Evolutionary conservation across 1,284 basidiomycete genomes (phyloP).

Genomic region (Rhodotorula sp.): DNA sequence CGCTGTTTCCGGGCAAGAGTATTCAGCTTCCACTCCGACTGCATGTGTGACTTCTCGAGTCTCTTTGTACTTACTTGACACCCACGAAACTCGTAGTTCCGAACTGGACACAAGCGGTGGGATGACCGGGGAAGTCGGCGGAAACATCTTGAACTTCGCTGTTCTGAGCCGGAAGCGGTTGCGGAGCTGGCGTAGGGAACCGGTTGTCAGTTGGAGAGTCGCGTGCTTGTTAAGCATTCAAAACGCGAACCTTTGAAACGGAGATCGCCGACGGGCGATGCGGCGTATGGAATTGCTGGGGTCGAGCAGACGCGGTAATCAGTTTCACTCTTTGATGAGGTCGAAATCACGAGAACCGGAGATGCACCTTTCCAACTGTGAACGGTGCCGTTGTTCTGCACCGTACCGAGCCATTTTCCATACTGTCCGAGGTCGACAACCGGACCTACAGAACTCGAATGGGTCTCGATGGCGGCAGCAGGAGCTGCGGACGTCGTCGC

Average conservation of each 20-base stretch:
- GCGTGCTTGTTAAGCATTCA: not conserved
- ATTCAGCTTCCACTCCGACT: too few species aligned
- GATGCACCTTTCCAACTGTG: constrained; percentile 34
- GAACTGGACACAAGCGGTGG: constrained; percentile 31
- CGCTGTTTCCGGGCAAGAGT: not conserved
- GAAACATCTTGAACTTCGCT: constrained; percentile 9
- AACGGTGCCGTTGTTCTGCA: constrained; percentile 29
- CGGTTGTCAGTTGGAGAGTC: not conserved
- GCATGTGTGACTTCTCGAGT: too few species aligned
- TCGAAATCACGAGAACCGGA: not conserved
- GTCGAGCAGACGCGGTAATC: too few species aligned
- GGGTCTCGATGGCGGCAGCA: too few species aligned
- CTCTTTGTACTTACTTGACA: constrained; percentile 7
- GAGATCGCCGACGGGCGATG: constrained; percentile 33
- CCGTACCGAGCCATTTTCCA: constrained; percentile 27
- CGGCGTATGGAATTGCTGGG: constrained; percentile 32
- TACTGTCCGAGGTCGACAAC: constrained; percentile 31
- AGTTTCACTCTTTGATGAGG: too few species aligned
- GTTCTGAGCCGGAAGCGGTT: constrained; percentile 4
- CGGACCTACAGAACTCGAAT: not conserved
- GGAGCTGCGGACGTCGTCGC: too few species aligned
- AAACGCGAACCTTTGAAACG: constrained; percentile 27
- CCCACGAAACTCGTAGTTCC: constrained; percentile 25
- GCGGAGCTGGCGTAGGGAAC: constrained; percentile 7
- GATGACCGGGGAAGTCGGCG: constrained; percentile 7